Base-by-base conservation (phyloP, 176 grass and related monocot species). In the Luzula sylvatica region DNA sequence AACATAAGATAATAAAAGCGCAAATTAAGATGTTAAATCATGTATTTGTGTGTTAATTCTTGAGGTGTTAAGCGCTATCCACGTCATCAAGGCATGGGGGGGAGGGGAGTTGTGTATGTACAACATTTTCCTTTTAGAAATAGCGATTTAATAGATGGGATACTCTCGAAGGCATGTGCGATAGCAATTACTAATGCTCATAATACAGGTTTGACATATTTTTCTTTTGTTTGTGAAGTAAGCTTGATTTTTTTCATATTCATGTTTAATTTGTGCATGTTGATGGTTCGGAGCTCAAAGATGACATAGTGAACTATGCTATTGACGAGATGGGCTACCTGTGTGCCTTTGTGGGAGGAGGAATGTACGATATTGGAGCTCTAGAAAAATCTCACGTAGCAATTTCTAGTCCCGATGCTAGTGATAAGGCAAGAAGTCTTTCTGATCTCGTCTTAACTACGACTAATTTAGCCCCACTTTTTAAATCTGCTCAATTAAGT, bases 391-490 rank as follows among this genome's bases (percentile, higher is more conserved):
- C 65, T 47, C 15, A 81, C 56, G 44, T 76, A 70, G 78, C 52
- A 45, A 76, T 76, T 46, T 65, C 78, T 29, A 56, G 64, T 55
- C 26, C 57, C 64, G 64, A 81, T 70, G 72, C 78, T 29, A 75
- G 45, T 65, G 65, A 76, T 64, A 74, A 58, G 52, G 65, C 65
- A 23, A 76, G 75, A 65, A 63, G 57, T 70, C 65, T 69, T 52
- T 81, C 78, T 5, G 71, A 81, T 75, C 65, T 81, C 63, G 71
- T 70, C 43, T 75, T 76, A 52, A 70, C 77, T 65, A 24, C 55
- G 22, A 24, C 64, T 48, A 5, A 50, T 11, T 39, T 81, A 66
- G 12, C 52, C 22, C 56, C 65, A 51, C 20, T 81, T 70, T 62
- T 53, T 70, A 64, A 45, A 1, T 65, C 64, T 46, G 56, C 74